These are phyloP conservation scores for Tylopilus subfusipes DNA, from an alignment of 768 basidiomycete genomes.

Conservation along the genomic window DNA sequence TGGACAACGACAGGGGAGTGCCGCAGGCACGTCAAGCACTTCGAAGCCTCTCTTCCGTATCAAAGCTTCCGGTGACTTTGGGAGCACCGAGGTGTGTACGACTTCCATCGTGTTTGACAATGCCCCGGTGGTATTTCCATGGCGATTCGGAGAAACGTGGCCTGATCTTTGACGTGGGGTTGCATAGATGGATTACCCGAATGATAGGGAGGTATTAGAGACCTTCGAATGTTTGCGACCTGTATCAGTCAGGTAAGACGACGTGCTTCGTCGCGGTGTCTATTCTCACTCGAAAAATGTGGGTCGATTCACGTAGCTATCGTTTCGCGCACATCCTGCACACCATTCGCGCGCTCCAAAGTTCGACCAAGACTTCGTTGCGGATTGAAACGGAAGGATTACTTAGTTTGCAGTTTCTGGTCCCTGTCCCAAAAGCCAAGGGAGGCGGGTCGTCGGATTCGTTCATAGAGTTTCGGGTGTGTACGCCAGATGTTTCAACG, in stretches of 20 bases:
- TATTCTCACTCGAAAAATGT: not conserved
- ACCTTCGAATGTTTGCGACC: slow-evolving; percentile 74
- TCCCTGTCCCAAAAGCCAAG: slow-evolving; percentile 49
- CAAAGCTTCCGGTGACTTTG: slow-evolving; percentile 77
- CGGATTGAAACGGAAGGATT: slow-evolving; percentile 81
- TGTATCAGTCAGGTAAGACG: slow-evolving; percentile 66
- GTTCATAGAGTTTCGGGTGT: slow-evolving; percentile 86
- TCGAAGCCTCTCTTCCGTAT: slow-evolving; percentile 70
- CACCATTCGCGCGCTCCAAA: slow-evolving; percentile 71
- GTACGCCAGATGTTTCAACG: slow-evolving; percentile 24
- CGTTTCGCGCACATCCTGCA: slow-evolving; percentile 73
- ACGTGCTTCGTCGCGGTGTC: not conserved
- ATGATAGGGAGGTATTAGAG: slow-evolving; percentile 87
- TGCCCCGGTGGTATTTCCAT: not conserved
- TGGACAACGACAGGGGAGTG: slow-evolving; percentile 12
- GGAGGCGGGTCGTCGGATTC: slow-evolving; percentile 48
- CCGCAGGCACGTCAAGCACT: not conserved
- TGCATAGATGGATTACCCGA: slow-evolving; percentile 92
- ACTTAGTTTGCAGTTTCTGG: slow-evolving; percentile 86
- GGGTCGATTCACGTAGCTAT: slow-evolving; percentile 52
- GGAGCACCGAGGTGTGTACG: slow-evolving; percentile 69
- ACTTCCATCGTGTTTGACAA: not conserved
- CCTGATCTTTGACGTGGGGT: not conserved
- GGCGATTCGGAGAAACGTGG: not conserved
- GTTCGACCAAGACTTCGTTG: slow-evolving; percentile 83